Evolutionary conservation across 768 basidiomycete genomes (phyloP).

Genomic region (Suillus subaureus): DNA sequence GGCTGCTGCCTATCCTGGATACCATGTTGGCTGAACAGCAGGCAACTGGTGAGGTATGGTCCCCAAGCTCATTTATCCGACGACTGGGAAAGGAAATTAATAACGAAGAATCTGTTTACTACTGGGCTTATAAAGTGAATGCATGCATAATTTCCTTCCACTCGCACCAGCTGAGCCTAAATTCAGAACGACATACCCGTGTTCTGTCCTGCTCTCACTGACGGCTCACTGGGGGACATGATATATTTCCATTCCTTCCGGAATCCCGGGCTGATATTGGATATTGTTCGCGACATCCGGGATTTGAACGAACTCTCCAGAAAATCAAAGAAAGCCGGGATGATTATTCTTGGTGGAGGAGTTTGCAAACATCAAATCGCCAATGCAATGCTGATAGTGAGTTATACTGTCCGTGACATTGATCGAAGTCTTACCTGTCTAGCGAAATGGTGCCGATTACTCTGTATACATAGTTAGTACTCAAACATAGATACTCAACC

Average conservation of each 20-base stretch:
- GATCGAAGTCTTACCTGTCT: slow-evolving; percentile 9
- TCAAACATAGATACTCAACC: background rate
- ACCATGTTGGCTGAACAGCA: slow-evolving; percentile 89
- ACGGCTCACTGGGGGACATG: slow-evolving; percentile 99
- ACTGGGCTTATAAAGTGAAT: slow-evolving; percentile 98
- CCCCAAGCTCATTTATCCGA: slow-evolving; percentile 91
- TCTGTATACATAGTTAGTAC: slow-evolving; percentile 87
- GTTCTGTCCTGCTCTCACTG: slow-evolving; percentile 97
- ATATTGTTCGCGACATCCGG: slow-evolving; percentile 95
- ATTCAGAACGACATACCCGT: slow-evolving; percentile 95
- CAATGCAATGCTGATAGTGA: slow-evolving; percentile 98
- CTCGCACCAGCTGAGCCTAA: slow-evolving; percentile 26
- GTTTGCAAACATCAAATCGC: slow-evolving; percentile 99
- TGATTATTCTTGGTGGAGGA: slow-evolving; percentile 97
- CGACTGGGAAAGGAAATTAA: slow-evolving; percentile 97
- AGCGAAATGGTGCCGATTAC: slow-evolving; percentile 98
- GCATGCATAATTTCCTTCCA: slow-evolving; percentile 20
- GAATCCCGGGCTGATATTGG: slow-evolving; percentile 80
- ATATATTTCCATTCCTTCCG: slow-evolving; percentile 98
- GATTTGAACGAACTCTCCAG: slow-evolving; percentile 87
- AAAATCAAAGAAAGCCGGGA: slow-evolving; percentile 90
- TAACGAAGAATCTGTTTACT: slow-evolving; percentile 96
- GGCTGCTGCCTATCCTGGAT: slow-evolving; percentile 95
- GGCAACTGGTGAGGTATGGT: slow-evolving; percentile 71
- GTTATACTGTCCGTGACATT: slow-evolving; percentile 20